A percentile compares a stretch with the other conserved stretches of the same genome.
Evolutionary conservation across 2,329 filamentous ascomycete species (phyloP).

Genomic region (Gaeumannomyces sp.): DNA sequence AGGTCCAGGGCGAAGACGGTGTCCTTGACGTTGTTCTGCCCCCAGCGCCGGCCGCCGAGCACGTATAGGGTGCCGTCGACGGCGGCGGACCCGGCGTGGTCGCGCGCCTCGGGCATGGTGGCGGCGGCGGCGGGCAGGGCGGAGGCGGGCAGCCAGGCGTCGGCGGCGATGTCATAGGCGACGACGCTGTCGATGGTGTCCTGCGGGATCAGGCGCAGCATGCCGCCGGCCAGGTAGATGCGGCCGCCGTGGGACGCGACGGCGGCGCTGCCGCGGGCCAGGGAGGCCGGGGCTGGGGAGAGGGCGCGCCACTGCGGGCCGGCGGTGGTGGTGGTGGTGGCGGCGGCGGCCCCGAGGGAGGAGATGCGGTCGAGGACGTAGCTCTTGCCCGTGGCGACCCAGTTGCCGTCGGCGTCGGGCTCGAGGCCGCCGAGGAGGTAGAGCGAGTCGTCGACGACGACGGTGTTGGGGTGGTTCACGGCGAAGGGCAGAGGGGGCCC

Average conservation of each 20-base stretch:
- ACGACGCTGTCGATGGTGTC: constrained; percentile 23
- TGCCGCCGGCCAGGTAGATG: constrained; percentile 32
- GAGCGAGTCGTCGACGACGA: constrained; percentile 2
- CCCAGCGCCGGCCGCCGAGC: constrained; percentile 26
- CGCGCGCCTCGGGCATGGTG: constrained; percentile 21
- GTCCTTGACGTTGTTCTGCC: constrained; percentile 25
- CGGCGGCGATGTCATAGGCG: constrained; percentile 22
- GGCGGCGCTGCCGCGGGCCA: constrained; percentile 25
- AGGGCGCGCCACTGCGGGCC: background rate
- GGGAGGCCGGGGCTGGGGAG: constrained; percentile 17
- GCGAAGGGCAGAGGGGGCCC: constrained; percentile 1
- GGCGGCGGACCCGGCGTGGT: constrained; percentile 25
- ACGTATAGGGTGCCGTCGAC: constrained; percentile 27
- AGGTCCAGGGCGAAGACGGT: constrained; percentile 30
- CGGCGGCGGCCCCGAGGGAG: background rate
- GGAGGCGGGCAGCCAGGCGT: constrained; percentile 17
- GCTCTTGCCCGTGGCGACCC: constrained; percentile 5
- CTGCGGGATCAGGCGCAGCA: constrained; percentile 21
- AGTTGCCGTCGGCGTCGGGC: background rate
- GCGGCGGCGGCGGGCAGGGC: constrained; percentile 15
- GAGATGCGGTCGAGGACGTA: background rate
- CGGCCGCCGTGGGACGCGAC: constrained; percentile 22
- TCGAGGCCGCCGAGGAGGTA: constrained; percentile 6
- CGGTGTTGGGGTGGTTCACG: constrained; percentile 6
- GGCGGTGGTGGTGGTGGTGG: too few species aligned